phyloP scores from a whole-genome alignment of 106 monocot species.

The Hemerocallis citrina region DNA sequence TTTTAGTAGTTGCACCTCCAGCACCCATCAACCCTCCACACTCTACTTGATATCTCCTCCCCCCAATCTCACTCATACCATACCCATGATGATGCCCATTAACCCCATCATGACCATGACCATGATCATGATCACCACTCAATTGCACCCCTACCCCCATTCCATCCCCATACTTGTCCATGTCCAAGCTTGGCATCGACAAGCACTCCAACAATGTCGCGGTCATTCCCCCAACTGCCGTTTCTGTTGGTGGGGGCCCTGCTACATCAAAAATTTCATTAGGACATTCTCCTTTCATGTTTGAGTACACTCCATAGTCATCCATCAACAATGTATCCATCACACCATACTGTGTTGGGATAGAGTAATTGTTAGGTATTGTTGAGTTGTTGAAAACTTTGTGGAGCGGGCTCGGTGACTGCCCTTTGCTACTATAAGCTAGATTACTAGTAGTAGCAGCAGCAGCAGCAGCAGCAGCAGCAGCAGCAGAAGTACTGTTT shows the following conservation, averaged over 20 bases:
- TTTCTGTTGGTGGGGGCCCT: background rate
- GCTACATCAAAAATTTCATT: background rate
- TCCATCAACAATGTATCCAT: slow-evolving; percentile 25
- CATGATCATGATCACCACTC: background rate
- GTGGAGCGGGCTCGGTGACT: slow-evolving; percentile 25
- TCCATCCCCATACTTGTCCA: background rate
- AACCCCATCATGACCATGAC: no score
- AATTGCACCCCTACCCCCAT: background rate
- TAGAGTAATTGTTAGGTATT: background rate
- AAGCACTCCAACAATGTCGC: slow-evolving; percentile 30
- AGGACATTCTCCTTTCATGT: background rate
- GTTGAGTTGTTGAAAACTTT: slow-evolving; percentile 20
- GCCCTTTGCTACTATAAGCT: slow-evolving; percentile 16
- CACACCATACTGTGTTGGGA: slow-evolving; percentile 1
- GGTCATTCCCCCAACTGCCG: background rate
- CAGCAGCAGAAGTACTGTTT: background rate
- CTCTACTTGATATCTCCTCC: no score
- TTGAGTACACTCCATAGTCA: slow-evolving; percentile 2
- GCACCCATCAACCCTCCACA: background rate
- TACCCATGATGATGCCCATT: no score
- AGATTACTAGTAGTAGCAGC: background rate
- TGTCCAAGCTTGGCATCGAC: slow-evolving; percentile 14
- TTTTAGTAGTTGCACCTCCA: background rate
- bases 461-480: no score
- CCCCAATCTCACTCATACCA: background rate